Percentiles rank a stretch among this genome's conserved stretches.
Evolutionary conservation across 1,284 basidiomycete species (phyloP).

Genomic region (Polyporus tsugae): DNA sequence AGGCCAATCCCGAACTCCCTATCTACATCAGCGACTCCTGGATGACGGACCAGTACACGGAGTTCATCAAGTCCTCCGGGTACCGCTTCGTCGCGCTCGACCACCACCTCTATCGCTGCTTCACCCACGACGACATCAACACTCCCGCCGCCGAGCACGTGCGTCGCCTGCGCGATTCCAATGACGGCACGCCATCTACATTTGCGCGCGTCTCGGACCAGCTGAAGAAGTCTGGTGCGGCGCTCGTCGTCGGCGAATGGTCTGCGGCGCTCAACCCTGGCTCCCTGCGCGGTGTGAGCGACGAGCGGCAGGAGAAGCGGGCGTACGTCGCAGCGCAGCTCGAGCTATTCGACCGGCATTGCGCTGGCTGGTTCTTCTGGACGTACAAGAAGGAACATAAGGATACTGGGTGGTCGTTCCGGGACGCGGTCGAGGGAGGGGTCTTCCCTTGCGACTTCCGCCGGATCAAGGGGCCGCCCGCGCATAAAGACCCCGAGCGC

Average conservation of each 20-base stretch:
- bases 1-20: conserved; percentile 63
- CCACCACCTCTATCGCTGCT: conserved; percentile 90
- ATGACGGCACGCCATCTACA: conserved; percentile 49
- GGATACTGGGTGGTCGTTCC: conserved; percentile 83
- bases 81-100: conserved; percentile 71
- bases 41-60: conserved; percentile 74
- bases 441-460: conserved; percentile 56
- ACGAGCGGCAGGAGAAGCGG: conserved; percentile 55
- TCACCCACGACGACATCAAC: conserved; percentile 68
- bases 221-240: conserved; percentile 59
- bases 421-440: conserved; percentile 71
- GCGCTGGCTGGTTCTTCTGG: conserved; percentile 90
- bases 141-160: conserved; percentile 70
- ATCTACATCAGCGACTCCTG: conserved; percentile 85
- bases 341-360: conserved; percentile 68
- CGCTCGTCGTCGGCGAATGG: conserved; percentile 87
- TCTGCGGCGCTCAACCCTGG: conserved; percentile 79
- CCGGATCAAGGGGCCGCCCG: conserved; percentile 30
- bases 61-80: conserved; percentile 52
- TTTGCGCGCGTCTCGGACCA: conserved; percentile 53
- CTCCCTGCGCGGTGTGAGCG: conserved; percentile 56
- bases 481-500: conserved; percentile 33
- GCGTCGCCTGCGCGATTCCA: conserved; percentile 50
- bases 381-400: conserved; percentile 83
- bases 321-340: conserved; percentile 75